Evolutionary conservation across 306 rosid species (phyloP).

Genomic region (Ormosia emarginata): DNA sequence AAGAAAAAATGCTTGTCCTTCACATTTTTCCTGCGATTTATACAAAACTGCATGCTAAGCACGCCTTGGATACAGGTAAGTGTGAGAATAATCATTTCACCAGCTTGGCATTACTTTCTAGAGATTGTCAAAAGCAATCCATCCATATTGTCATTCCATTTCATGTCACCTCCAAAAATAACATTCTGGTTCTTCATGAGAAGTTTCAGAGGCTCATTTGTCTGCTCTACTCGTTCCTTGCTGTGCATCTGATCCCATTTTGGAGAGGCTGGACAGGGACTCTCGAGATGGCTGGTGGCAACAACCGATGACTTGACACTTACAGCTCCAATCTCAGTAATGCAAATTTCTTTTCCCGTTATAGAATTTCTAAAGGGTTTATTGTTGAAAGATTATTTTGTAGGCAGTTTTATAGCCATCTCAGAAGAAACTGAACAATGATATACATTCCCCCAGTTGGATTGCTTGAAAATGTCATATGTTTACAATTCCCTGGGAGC

Average conservation of each 20-base stretch:
- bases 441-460: conserved; percentile 21
- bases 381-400: conserved; percentile 41
- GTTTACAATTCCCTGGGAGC: too few species aligned
- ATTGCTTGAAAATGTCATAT: too few species aligned
- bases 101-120: conserved; percentile 10
- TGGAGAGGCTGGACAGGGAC: conserved; percentile 57
- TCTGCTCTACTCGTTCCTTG: conserved; percentile 66
- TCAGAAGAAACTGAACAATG: conserved; percentile 3
- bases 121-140: conserved; percentile 55
- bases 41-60: too few species aligned
- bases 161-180: conserved; percentile 69
- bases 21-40: too few species aligned
- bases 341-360: conserved; percentile 69
- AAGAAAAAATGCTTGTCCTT: too few species aligned
- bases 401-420: conserved; percentile 24
- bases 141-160: conserved; percentile 65
- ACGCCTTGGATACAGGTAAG: too few species aligned
- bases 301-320: conserved; percentile 34
- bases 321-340: conserved; percentile 50
- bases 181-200: conserved; percentile 42
- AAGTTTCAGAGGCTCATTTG: conserved; percentile 43
- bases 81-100: neutral
- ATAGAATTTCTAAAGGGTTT: conserved; percentile 44
- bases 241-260: conserved; percentile 39
- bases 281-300: conserved; percentile 78